These are phyloP conservation scores for Chrysoporthe austroafricana DNA, from an alignment of 2,329 filamentous ascomycete species.

Conservation along the genomic window DNA sequence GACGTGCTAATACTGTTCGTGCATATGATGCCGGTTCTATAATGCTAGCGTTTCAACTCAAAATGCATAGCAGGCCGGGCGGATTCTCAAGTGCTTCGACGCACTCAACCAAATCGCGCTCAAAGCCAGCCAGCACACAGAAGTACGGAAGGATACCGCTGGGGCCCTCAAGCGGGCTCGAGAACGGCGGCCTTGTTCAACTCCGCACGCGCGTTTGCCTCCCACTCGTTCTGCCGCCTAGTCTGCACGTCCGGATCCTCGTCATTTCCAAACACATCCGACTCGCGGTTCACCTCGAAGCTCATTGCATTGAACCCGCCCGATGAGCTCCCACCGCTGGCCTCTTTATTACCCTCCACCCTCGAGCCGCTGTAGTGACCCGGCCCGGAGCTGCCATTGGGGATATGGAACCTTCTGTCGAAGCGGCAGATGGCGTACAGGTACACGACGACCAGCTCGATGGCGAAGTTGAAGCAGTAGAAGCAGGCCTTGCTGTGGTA, in stretches of 20 bases:
- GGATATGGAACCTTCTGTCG: constrained; percentile 71
- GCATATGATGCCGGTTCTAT: background rate
- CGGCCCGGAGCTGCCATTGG: constrained; percentile 32
- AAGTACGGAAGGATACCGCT: background rate
- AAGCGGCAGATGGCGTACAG: constrained; percentile 70
- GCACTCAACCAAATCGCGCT: background rate
- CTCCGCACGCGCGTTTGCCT: constrained; percentile 22
- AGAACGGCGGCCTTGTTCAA: constrained; percentile 10
- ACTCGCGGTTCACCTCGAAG: constrained; percentile 32
- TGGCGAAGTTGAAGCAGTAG: constrained; percentile 77
- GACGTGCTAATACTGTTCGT: background rate
- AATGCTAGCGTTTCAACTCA: background rate
- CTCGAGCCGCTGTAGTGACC: constrained; percentile 25
- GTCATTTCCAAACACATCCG: constrained; percentile 32
- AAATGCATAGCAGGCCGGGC: background rate
- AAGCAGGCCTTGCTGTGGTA: constrained; percentile 74
- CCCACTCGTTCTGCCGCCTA: constrained; percentile 23
- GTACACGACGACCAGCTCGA: constrained; percentile 73
- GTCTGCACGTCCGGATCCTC: constrained; percentile 7
- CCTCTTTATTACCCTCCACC: background rate
- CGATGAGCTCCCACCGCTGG: background rate
- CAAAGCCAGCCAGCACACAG: background rate
- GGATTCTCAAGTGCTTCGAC: background rate
- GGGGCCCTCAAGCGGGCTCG: background rate
- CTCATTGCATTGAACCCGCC: background rate